Evolutionary conservation across 768 basidiomycete species (phyloP).

Genomic region (Lactarius hatsudake): DNA sequence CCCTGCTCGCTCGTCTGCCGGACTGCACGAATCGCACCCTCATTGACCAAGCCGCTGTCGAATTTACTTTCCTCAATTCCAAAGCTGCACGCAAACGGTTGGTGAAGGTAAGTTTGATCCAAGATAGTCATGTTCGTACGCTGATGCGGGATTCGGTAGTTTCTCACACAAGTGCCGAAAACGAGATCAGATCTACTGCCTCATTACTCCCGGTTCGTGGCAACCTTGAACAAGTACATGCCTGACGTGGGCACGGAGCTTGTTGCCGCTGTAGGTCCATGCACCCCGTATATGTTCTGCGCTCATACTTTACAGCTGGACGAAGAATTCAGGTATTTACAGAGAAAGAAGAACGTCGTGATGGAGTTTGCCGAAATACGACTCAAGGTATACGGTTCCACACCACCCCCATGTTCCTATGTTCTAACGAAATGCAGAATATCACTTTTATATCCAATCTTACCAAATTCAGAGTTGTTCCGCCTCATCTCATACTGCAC

Average conservation of each 20-base stretch:
- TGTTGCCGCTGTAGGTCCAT: conserved; percentile 62
- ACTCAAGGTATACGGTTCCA: conserved; percentile 57
- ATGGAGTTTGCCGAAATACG: conserved; percentile 85
- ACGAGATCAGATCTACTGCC: conserved; percentile 88
- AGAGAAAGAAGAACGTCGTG: conserved; percentile 89
- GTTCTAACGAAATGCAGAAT: conserved; percentile 53
- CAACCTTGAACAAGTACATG: conserved; percentile 89
- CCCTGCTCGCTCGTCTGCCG: conserved; percentile 84
- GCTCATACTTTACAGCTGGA: conserved; percentile 60
- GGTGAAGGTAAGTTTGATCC: conserved; percentile 56
- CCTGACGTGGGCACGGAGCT: conserved; percentile 87
- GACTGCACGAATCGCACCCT: conserved; percentile 89
- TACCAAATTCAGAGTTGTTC: conserved; percentile 94
- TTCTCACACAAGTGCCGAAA: conserved; percentile 79
- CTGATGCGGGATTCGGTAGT: conserved; percentile 42
- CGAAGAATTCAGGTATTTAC: conserved; percentile 94
- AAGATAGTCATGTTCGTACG: no score
- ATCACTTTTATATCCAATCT: conserved; percentile 83
- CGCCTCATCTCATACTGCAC: conserved; percentile 87
- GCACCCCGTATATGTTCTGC: neutral
- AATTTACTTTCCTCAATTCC: conserved; percentile 95
- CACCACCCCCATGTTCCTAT: neutral
- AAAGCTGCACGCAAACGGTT: conserved; percentile 93
- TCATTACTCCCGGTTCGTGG: conserved; percentile 87
- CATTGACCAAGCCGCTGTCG: conserved; percentile 92